These are phyloP conservation scores for Datura wrightii DNA, from an alignment of 257 asterid species.

Conservation along the genomic window DNA sequence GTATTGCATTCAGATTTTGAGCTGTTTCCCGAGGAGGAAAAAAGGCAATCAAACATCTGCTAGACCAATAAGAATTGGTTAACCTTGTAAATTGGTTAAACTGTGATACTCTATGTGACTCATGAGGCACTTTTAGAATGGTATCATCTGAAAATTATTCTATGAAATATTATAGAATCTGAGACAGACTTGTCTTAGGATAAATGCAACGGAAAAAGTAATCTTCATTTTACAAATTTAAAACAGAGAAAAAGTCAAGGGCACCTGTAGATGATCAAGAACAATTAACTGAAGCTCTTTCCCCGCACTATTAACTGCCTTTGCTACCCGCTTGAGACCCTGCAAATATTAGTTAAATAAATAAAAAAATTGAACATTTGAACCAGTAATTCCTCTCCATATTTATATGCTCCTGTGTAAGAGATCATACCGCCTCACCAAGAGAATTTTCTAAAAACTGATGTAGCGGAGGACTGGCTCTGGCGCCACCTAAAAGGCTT, in stretches of 20 bases:
- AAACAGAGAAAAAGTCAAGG: constrained; percentile 27
- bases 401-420: neutral
- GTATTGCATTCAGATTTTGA: neutral
- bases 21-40: neutral
- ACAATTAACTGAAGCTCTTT: constrained; percentile 86
- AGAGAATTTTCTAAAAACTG: constrained; percentile 93
- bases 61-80: constrained; percentile 20
- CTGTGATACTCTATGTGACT: neutral
- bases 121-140: neutral
- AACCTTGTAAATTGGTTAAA: neutral
- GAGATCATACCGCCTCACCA: constrained; percentile 84
- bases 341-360: constrained; percentile 42
- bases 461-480: constrained; percentile 96
- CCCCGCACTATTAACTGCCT: constrained; percentile 82
- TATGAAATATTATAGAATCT: neutral
- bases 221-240: neutral
- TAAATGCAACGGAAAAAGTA: neutral
- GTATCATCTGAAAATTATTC: constrained; percentile 10
- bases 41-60: constrained; percentile 21
- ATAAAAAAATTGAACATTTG: constrained; percentile 5
- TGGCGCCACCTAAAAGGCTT: constrained; percentile 92
- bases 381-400: neutral
- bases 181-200: neutral
- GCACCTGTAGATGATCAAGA: constrained; percentile 90
- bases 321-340: constrained; percentile 91